phyloP scores from a whole-genome alignment of 129 eudicot genomes.

The Scalesia atractyloides region DNA sequence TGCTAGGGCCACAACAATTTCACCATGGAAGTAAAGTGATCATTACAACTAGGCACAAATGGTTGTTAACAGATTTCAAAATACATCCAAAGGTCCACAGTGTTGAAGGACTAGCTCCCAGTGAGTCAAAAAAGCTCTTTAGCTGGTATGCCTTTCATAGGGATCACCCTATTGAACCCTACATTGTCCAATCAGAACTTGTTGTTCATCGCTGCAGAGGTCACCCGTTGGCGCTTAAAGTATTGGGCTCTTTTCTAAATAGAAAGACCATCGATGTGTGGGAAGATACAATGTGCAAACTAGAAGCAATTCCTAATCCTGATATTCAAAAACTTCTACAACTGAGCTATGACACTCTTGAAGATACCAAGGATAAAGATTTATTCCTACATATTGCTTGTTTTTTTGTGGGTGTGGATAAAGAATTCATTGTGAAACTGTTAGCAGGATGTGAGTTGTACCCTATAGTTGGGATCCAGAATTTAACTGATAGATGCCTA shows the following conservation, averaged over 20 bases:
- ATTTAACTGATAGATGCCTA: slow-evolving; percentile 19
- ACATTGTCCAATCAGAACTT: background rate
- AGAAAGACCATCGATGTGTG: slow-evolving; percentile 22
- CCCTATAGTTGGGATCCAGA: slow-evolving; percentile 14
- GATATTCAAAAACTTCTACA: slow-evolving; percentile 12
- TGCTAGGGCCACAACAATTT: slow-evolving; percentile 4
- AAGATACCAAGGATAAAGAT: slow-evolving; percentile 13
- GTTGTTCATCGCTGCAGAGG: slow-evolving; percentile 29
- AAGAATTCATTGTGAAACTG: slow-evolving; percentile 17
- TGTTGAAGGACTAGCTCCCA: slow-evolving; percentile 2
- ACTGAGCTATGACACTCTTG: slow-evolving; percentile 24
- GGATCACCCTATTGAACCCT: slow-evolving; percentile 18
- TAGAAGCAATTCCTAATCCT: slow-evolving; percentile 18
- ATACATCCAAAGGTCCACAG: slow-evolving; percentile 15
- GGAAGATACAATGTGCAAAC: slow-evolving; percentile 18
- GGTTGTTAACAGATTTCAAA: slow-evolving; percentile 4
- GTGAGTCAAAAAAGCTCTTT: slow-evolving; percentile 34
- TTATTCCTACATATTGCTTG: slow-evolving; percentile 28
- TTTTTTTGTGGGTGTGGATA: slow-evolving; percentile 24
- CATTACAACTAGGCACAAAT: slow-evolving; percentile 17
- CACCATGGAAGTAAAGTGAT: slow-evolving; percentile 29
- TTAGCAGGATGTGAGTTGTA: background rate
- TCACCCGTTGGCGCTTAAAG: slow-evolving; percentile 41
- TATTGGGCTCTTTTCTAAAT: slow-evolving; percentile 18
- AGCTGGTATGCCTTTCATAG: slow-evolving; percentile 40